Percentiles rank a stretch among this genome's conserved stretches.
phyloP scores from a whole-genome alignment of 2,329 filamentous ascomycete genomes.

The Aspergillus sp. region DNA sequence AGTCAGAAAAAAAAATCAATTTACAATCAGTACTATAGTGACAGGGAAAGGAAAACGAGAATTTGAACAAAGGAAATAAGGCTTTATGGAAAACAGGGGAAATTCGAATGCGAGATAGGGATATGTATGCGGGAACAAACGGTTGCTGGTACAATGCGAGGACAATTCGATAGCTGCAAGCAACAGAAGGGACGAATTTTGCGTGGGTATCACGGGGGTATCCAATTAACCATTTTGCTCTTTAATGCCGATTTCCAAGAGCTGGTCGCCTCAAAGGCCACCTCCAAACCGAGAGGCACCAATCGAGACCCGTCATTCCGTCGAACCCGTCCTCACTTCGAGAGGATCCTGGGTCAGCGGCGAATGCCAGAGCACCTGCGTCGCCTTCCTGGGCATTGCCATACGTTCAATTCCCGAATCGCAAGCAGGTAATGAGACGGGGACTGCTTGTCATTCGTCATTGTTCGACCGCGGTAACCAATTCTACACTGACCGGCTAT shows the following conservation, averaged over 20 bases:
- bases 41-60: slow-evolving; percentile 17
- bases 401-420: slow-evolving; percentile 13
- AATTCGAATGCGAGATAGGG: slow-evolving; percentile 37
- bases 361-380: slow-evolving; percentile 12
- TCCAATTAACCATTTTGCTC: slow-evolving; percentile 42
- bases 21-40: slow-evolving; percentile 23
- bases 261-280: slow-evolving; percentile 19
- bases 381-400: slow-evolving; percentile 13
- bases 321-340: slow-evolving; percentile 11
- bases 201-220: slow-evolving; percentile 43
- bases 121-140: slow-evolving; percentile 34
- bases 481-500: slow-evolving; percentile 4
- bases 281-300: slow-evolving; percentile 18
- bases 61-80: slow-evolving; percentile 28
- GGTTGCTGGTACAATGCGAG: slow-evolving; percentile 29
- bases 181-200: slow-evolving; percentile 37
- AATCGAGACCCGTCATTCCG: slow-evolving; percentile 14
- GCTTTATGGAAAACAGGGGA: slow-evolving; percentile 20
- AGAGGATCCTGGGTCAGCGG: slow-evolving; percentile 4
- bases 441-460: slow-evolving; percentile 16
- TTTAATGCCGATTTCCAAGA: slow-evolving; percentile 27
- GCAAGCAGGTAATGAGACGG: slow-evolving; percentile 15
- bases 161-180: slow-evolving; percentile 40
- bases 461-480: slow-evolving; percentile 10
- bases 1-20: slow-evolving; percentile 10